Percentiles rank a stretch among this genome's conserved stretches.
Evolutionary conservation across 371 early-diverging fungal species (phyloP).

Genomic region (Zancudomyces culisetae): DNA sequence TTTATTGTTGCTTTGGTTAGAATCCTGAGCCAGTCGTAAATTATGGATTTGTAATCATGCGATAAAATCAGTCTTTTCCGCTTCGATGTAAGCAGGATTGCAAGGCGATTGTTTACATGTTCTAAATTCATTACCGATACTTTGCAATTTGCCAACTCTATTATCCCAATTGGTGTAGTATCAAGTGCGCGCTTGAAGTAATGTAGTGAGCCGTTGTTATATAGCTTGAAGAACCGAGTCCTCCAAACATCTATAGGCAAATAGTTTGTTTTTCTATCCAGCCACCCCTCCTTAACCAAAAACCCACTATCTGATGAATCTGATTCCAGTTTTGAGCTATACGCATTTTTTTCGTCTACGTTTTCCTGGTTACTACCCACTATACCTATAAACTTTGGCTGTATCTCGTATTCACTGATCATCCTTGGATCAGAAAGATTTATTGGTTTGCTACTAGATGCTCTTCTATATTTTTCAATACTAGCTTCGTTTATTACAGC

Average conservation of each 20-base stretch:
- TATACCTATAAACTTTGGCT: too few relatives aligned
- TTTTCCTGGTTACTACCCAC: too few relatives aligned
- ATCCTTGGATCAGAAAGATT: neutral
- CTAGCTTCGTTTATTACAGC: neutral
- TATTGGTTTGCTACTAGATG: neutral
- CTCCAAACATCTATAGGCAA: neutral
- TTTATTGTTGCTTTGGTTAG: constrained; percentile 1
- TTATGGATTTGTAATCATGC: neutral
- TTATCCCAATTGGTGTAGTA: neutral
- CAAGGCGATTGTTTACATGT: neutral
- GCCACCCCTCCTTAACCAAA: neutral
- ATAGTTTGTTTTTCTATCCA: neutral
- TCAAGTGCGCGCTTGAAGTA: neutral
- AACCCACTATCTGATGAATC: neutral
- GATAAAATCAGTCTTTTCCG: neutral
- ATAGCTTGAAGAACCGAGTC: neutral
- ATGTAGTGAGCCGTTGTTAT: neutral
- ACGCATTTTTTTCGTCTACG: too few relatives aligned
- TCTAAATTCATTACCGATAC: neutral
- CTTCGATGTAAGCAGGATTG: neutral
- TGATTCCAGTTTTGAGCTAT: neutral
- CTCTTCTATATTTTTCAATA: neutral
- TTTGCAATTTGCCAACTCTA: neutral
- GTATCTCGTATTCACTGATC: neutral
- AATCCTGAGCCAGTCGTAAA: neutral